A percentile compares a stretch with the other conserved stretches of the same genome.
These are phyloP conservation scores for Erigeron philadelphicus DNA, from an alignment of 140 eudicot genomes.

Conservation along the genomic window DNA sequence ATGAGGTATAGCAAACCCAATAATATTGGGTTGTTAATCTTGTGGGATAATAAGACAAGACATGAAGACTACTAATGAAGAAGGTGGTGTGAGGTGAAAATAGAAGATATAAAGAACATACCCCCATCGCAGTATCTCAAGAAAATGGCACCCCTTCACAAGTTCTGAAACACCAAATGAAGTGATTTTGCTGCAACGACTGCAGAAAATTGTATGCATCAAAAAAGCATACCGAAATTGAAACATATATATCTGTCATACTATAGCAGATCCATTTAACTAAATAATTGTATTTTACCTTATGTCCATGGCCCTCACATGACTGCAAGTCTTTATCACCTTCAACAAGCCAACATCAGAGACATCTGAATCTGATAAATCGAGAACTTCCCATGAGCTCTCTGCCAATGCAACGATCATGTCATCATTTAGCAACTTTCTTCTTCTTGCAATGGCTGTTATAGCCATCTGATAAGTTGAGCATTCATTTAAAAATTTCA, in stretches of 20 bases:
- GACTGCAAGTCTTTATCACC: conserved; percentile 50
- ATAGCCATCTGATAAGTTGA: conserved; percentile 55
- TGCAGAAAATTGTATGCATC: conserved; percentile 27
- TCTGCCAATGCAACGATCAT: conserved; percentile 69
- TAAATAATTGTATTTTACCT: conserved; percentile 41
- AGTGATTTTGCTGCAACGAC: conserved; percentile 77
- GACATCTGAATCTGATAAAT: conserved; percentile 78
- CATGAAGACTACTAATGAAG: neutral
- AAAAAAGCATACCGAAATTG: neutral
- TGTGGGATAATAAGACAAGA: neutral
- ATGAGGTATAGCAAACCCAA: conserved; percentile 46
- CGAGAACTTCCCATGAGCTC: conserved; percentile 74
- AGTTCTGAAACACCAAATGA: conserved; percentile 62
- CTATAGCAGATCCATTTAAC: neutral
- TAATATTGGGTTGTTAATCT: conserved; percentile 25
- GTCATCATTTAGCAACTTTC: conserved; percentile 73
- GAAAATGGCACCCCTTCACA: conserved; percentile 49
- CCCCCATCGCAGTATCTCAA: conserved; percentile 96
- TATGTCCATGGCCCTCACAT: conserved; percentile 60
- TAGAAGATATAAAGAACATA: conserved; percentile 27
- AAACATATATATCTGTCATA: neutral
- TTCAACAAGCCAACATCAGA: conserved; percentile 72
- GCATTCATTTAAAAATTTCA: conserved; percentile 23
- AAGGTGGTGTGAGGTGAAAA: neutral
- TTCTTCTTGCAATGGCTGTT: conserved; percentile 85